Base-by-base conservation (phyloP, 257 asterid species). In the Apocynum venetum region DNA sequence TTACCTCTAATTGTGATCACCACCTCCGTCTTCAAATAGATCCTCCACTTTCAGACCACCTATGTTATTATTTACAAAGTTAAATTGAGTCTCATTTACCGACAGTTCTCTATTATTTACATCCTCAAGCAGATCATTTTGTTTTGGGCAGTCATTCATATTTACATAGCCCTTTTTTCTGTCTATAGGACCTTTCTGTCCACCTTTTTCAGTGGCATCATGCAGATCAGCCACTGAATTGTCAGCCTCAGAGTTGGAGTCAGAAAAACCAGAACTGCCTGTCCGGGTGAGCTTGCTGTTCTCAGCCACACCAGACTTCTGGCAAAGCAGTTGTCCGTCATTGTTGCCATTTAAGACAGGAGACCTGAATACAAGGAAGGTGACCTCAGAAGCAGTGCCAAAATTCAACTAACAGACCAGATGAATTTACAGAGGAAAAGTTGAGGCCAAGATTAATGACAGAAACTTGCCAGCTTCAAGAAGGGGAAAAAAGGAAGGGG, bases 1-100 rank as follows among this genome's bases (percentile, higher is more conserved):
- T 80, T 87, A 88, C 94, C 96, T 88, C 84, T 82, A 90, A 83
- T 85, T 90, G 80, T 82, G 79, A 82, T 70, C 77, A 40, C 82
- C 85, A 35, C 67, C 89, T 72, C 79, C 79, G 74, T 77, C 83
- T 68, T 84, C 80, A 53, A 73, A 78, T 71, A 44, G 85, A 66
- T 83, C 85, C 87, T 84, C 89, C 89, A 74, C 82, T 80, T 83
- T 75, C 74, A 77, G 64, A 79, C 85, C 89, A 79, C 74, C 86
- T 82, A 79, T 76, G 77, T 82, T 88, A 83, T 84, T 92, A 89
- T 93, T 84, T 83, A 88, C 92, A 85, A 75, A 77, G 80, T 86
- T 86, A 70, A 78, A 71, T 81, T 81, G 88, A 76, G 83, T 73
- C 75, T 78, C 84, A 78, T 53, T 63, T 79, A 36, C 85, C 38